Conservation (phyloP, 2,329 filamentous ascomycete genomes). For the Mollisia scopiformis region DNA sequence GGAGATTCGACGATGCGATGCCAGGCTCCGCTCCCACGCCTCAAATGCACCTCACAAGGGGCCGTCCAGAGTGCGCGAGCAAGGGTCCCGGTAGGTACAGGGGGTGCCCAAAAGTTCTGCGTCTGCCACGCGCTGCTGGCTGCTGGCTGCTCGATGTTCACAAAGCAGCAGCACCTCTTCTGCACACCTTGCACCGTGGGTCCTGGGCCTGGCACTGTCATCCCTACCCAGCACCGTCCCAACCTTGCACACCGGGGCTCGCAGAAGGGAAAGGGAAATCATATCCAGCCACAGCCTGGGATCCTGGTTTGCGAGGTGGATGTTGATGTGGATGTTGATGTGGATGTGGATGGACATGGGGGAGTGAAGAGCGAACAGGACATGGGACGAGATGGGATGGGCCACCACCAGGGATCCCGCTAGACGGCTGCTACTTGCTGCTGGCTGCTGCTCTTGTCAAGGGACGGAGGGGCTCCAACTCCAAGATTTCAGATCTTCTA, state of each 20-base stretch:
- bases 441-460: background rate
- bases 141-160: no score
- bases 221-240: no score
- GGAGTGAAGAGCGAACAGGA: no score
- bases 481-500: background rate
- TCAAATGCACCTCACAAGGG: background rate
- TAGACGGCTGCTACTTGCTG: background rate
- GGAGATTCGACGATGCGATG: conserved; percentile 1
- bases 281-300: background rate
- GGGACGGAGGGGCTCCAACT: background rate
- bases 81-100: background rate
- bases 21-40: background rate
- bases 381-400: no score
- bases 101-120: no score
- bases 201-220: no score
- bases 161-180: background rate
- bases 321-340: background rate
- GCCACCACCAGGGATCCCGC: no score
- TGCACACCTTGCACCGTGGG: background rate
- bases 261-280: background rate
- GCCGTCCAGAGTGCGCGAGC: background rate
- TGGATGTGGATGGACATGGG: no score
- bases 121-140: background rate
- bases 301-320: background rate
- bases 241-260: background rate